Conservation (phyloP, 2,329 filamentous ascomycete genomes). For the Emmonsiellopsis sp. region DNA sequence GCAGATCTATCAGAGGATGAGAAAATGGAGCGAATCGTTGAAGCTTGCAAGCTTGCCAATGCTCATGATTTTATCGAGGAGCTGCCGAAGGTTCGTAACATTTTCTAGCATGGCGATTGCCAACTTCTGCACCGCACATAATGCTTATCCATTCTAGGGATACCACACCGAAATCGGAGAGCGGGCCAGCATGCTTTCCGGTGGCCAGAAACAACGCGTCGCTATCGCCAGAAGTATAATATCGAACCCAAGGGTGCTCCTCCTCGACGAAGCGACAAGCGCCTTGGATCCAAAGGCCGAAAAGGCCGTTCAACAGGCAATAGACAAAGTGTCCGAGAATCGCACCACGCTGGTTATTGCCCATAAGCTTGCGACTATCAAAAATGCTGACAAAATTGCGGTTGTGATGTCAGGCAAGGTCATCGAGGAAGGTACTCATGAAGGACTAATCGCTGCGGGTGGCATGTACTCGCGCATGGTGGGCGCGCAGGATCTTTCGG, state of each 20-base stretch:
- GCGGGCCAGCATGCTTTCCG: constrained; percentile 73
- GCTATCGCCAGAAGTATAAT: constrained; percentile 78
- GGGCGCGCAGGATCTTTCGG: constrained; percentile 42
- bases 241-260: constrained; percentile 71
- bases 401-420: constrained; percentile 75
- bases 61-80: constrained; percentile 72
- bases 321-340: constrained; percentile 67
- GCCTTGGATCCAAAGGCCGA: constrained; percentile 80
- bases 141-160: constrained; percentile 27
- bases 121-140: too few relatives aligned
- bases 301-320: constrained; percentile 72
- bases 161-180: constrained; percentile 85
- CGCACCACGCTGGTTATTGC: constrained; percentile 83
- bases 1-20: constrained; percentile 56
- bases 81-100: constrained; percentile 49
- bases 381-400: constrained; percentile 78
- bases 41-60: constrained; percentile 75
- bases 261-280: constrained; percentile 82
- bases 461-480: constrained; percentile 72
- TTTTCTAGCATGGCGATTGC: background rate
- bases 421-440: constrained; percentile 76
- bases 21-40: constrained; percentile 55
- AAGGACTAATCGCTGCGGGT: constrained; percentile 55
- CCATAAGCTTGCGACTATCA: constrained; percentile 78
- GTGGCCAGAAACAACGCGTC: constrained; percentile 85